Base-by-base conservation (phyloP, 805 yeast genomes). In the Diddensiella caesifluorescens region DNA sequence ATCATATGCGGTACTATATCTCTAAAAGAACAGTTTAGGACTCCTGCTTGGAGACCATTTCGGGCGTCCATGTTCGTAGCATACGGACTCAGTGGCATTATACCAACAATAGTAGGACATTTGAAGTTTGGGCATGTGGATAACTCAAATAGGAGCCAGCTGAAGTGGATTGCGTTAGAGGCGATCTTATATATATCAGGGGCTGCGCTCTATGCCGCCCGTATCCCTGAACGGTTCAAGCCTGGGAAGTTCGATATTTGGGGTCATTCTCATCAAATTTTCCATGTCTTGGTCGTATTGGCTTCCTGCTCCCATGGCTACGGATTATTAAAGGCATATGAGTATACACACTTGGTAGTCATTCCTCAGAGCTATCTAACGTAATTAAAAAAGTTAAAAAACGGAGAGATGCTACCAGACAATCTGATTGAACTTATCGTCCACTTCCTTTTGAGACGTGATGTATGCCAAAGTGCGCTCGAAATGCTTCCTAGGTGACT, bases 221-320 rank as follows among this genome's bases (percentile, higher is more conserved):
- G 96, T 46, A 60, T 83, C 25, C 97, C 97, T 0, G 97, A 88
- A 57, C 68, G 83, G 37, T 65, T 68, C 31, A 51, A 50, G 4
- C 85, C 86, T 0, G 88, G 88, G 0, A 59, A 45, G 16, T 83
- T 72, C 57, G 95, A 86, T 51, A 54, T 75, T 7, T 70, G 75
- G 61, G 95, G 95, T 1, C 83, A 83, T 50, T 82, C 94, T 4
- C 96, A 87, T 59, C 95, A 87, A 56, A 71, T 87, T 6, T 86
- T 87, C 57, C 95, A 86, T 59, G 61, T 82, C 6, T 60, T 83
- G 53, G 95, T 86, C 5, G 88, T 85, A 0, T 50, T 79, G 9
- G 95, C 94, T 71, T 67, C 95, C 0, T 67, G 64, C 42, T 81
- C 81, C 44, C 96, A 88, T 62, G 75, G 82, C 61, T 67, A 53